These are phyloP conservation scores for Phtheirospermum japonicum DNA, from an alignment of 257 asterid species.

Conservation along the genomic window DNA sequence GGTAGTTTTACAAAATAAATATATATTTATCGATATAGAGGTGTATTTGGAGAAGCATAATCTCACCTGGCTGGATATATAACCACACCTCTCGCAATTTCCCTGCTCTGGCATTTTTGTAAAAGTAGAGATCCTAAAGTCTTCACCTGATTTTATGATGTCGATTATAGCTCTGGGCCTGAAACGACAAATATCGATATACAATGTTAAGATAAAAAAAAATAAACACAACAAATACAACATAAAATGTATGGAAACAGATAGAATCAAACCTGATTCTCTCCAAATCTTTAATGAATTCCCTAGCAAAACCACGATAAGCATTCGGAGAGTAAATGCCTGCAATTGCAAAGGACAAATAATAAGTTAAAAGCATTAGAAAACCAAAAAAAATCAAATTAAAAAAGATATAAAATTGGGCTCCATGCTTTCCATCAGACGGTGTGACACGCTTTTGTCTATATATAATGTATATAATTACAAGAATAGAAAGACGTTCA, in stretches of 20 bases:
- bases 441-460: too few relatives aligned
- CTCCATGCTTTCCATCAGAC: too few relatives aligned
- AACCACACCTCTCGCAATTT: slow-evolving; percentile 89
- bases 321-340: slow-evolving; percentile 98
- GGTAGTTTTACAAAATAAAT: neutral
- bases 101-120: slow-evolving; percentile 99
- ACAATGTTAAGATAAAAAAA: neutral
- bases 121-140: slow-evolving; percentile 79
- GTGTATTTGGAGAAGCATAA: slow-evolving; percentile 4
- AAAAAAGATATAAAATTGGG: too few relatives aligned
- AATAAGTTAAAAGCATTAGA: too few relatives aligned
- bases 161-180: slow-evolving; percentile 95
- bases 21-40: neutral
- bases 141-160: slow-evolving; percentile 93
- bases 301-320: slow-evolving; percentile 98
- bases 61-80: slow-evolving; percentile 94
- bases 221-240: too few relatives aligned
- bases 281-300: slow-evolving; percentile 93
- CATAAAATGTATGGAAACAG: neutral
- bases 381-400: too few relatives aligned
- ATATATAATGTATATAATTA: too few relatives aligned
- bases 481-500: too few relatives aligned
- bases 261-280: slow-evolving; percentile 62
- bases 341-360: slow-evolving; percentile 36
- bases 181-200: slow-evolving; percentile 17